These are phyloP conservation scores for Fusarium palustre DNA, from an alignment of 2,329 filamentous ascomycete species.

Conservation along the genomic window DNA sequence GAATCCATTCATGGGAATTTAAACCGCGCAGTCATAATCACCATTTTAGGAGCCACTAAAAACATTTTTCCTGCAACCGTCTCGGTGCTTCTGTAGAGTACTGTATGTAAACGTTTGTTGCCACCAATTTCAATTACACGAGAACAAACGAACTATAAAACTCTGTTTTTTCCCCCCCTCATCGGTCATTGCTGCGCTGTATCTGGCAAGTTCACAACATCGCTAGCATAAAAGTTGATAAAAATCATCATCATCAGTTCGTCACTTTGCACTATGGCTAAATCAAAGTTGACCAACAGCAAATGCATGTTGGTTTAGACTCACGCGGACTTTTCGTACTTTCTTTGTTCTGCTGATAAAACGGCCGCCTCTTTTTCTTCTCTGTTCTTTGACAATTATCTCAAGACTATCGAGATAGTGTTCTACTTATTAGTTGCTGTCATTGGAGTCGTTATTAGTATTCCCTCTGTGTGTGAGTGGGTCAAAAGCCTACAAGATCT, in stretches of 20 bases:
- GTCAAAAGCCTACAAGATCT: background rate
- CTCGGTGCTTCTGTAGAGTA: slow-evolving; percentile 11
- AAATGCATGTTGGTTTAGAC: background rate
- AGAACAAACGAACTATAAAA: slow-evolving; percentile 20
- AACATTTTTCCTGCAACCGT: slow-evolving; percentile 6
- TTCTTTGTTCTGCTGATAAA: background rate
- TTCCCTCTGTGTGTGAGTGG: background rate
- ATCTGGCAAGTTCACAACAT: background rate
- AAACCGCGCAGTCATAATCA: slow-evolving; percentile 25
- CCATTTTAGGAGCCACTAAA: slow-evolving; percentile 1
- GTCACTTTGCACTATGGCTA: slow-evolving; percentile 24
- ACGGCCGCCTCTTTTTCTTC: background rate
- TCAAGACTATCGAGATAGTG: slow-evolving; percentile 3
- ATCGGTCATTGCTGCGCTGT: background rate
- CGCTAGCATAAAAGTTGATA: background rate
- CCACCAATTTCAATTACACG: slow-evolving; percentile 25
- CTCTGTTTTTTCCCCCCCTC: slow-evolving; percentile 1
- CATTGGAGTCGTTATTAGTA: background rate
- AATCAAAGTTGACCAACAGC: background rate
- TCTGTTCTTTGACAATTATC: background rate
- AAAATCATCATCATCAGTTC: slow-evolving; percentile 19
- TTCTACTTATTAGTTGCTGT: background rate
- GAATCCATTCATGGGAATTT: background rate
- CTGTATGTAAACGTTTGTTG: slow-evolving; percentile 17
- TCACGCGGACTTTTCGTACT: background rate